phyloP scores from a whole-genome alignment of 805 yeast genomes.

The Myxozyma neglecta region DNA sequence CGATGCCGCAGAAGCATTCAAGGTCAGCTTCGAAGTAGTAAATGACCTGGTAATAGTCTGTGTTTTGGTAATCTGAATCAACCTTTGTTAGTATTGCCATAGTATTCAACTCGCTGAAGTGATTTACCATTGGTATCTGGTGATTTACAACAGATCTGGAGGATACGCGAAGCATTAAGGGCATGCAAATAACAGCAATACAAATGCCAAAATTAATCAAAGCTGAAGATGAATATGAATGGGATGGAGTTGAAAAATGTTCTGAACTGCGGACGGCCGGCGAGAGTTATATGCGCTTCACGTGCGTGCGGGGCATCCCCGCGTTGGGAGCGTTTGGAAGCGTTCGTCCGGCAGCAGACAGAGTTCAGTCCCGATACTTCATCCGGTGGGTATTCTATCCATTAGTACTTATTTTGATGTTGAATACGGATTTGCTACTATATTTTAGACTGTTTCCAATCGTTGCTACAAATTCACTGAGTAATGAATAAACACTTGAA shows the following conservation, averaged over 20 bases:
- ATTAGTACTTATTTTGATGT: background rate
- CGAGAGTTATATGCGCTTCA: background rate
- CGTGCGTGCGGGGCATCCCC: conserved; percentile 10
- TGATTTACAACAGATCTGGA: background rate
- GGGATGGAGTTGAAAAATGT: background rate
- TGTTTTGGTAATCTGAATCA: conserved; percentile 4
- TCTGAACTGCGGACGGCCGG: background rate
- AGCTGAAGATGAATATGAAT: background rate
- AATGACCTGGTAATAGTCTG: conserved; percentile 11
- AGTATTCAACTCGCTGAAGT: background rate
- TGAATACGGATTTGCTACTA: too few species aligned
- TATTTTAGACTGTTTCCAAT: too few species aligned
- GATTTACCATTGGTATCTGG: background rate
- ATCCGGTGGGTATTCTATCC: background rate
- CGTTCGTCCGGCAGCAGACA: conserved; percentile 6
- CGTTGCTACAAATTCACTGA: too few species aligned
- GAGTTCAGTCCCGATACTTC: background rate
- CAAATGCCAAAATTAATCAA: background rate
- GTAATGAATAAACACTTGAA: too few species aligned
- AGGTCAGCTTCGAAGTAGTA: conserved; percentile 4
- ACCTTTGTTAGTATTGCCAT: background rate
- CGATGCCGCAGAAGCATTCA: conserved; percentile 17
- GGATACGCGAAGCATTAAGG: conserved; percentile 3
- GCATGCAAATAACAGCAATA: background rate
- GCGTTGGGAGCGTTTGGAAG: background rate